Evolutionary conservation across 2,329 filamentous ascomycete species (phyloP).

Genomic region (Beauveria bassiana): DNA sequence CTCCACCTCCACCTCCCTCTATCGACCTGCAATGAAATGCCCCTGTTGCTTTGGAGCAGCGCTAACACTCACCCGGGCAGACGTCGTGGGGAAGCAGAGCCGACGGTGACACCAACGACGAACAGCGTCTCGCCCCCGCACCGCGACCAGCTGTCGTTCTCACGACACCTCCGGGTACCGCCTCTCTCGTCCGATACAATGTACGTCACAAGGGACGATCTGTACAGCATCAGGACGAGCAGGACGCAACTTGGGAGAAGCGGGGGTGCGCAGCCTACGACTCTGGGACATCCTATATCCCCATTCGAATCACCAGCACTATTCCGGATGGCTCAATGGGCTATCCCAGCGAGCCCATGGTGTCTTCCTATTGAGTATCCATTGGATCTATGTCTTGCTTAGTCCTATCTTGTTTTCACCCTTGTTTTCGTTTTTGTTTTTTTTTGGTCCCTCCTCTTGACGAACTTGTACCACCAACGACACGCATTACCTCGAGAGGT

Average conservation of each 20-base stretch:
- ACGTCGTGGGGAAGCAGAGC: conserved; percentile 94
- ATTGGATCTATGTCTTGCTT: background rate
- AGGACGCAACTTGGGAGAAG: conserved; percentile 23
- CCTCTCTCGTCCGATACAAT: conserved; percentile 39
- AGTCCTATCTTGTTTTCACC: background rate
- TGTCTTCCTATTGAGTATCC: background rate
- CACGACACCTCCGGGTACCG: conserved; percentile 38
- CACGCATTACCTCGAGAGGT: conserved; percentile 7
- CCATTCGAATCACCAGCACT: conserved; percentile 17
- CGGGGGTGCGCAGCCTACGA: conserved; percentile 26
- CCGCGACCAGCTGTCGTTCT: conserved; percentile 34
- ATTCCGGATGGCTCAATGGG: background rate
- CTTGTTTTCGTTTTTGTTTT: background rate
- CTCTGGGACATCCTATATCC: conserved; percentile 28
- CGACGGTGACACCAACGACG: conserved; percentile 80
- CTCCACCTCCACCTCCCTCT: background rate
- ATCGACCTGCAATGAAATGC: no score
- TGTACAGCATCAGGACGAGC: conserved; percentile 17
- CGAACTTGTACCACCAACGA: conserved; percentile 3
- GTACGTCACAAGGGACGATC: conserved; percentile 32
- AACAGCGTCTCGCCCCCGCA: conserved; percentile 53
- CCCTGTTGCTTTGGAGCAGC: background rate
- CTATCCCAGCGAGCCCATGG: conserved; percentile 2
- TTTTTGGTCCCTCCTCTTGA: background rate
- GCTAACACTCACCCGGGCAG: conserved; percentile 36